A percentile compares a stretch with the other conserved stretches of the same genome.
These are phyloP conservation scores for Trifolium fragiferum DNA, from an alignment of 306 rosid species.

Conservation along the genomic window DNA sequence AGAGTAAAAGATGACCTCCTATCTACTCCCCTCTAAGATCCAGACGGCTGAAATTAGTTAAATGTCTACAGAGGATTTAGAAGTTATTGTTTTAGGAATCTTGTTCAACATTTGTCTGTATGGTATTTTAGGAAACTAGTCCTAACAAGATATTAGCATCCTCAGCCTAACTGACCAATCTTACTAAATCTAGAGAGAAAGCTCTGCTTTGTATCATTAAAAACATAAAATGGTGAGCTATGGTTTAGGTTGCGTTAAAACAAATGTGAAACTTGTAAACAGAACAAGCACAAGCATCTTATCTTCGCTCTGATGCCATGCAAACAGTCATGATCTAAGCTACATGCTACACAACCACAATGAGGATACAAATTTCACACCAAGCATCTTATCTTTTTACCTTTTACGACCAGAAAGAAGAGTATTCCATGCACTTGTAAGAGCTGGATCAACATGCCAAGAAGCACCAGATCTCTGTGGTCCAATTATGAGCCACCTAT, in stretches of 20 bases:
- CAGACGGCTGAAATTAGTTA: background rate
- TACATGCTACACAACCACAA: constrained; percentile 21
- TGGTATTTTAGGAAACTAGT: constrained; percentile 14
- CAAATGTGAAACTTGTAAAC: constrained; percentile 36
- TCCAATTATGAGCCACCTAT: constrained; percentile 94
- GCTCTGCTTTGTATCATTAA: constrained; percentile 3
- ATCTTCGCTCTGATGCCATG: constrained; percentile 25
- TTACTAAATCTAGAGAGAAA: constrained; percentile 30
- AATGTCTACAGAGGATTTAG: constrained; percentile 24
- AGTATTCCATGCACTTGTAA: constrained; percentile 99
- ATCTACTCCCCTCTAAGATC: constrained; percentile 3
- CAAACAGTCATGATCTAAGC: constrained; percentile 28
- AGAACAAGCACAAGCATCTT: background rate
- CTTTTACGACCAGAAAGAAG: constrained; percentile 93
- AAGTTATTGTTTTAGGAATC: background rate
- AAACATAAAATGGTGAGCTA: constrained; percentile 8
- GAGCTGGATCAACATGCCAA: constrained; percentile 99
- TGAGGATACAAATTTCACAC: constrained; percentile 23
- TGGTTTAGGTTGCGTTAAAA: constrained; percentile 30
- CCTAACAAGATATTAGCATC: constrained; percentile 13
- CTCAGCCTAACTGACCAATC: constrained; percentile 16
- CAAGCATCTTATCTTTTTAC: constrained; percentile 48
- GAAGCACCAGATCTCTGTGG: constrained; percentile 99
- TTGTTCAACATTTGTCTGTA: constrained; percentile 26
- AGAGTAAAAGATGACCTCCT: constrained; percentile 17